Evolutionary conservation across 352 stramenopile species (phyloP), one percentile per base, ranked within the genome.

Genomic region (Globisporangium alternatum): DNA sequence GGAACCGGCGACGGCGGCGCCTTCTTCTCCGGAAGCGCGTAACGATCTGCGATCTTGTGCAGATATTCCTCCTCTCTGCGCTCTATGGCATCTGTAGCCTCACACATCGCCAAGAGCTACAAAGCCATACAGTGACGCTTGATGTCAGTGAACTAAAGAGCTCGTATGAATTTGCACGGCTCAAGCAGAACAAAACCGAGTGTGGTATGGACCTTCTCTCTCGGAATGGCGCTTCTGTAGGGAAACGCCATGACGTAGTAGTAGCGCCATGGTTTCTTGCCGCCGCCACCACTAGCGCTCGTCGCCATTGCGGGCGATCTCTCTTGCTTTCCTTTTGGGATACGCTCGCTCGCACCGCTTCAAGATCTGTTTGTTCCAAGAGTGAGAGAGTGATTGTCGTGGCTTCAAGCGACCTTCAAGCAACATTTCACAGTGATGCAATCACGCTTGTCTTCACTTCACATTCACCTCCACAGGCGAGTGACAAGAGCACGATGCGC

Each of bases 181-280:
- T 48, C 15, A 48, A 5, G 12, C 9, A 41, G 35, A 41, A 41
- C 35, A 15, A 5, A 56, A 35, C 10, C 4, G 15, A 22, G 6
- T 39, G 6, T 37, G 15, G 48, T 25, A 68, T 54, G 17, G 60
- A 74, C 83, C 69, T 90, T 86, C 15, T 90, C 79, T 5, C 60
- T 59, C 28, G 70, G 43, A 17, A 82, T 64, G 21, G 56, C 25
- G 48, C 71, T 74, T 62, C 64, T 71, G 25, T 71, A 69, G 21
- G 80, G 79, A 39, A 90, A 84, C 2, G 64, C 67, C 68, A 90
- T 72, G 25, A 81, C 76, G 65, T 79, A 92, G 72, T 83, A 89
- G 70, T 74, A 90, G 49, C 81, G 79, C 81, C 83, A 92, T 12
- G 83, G 81, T 72, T 89, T 88, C 58, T 79, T 77, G 33, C 61